phyloP scores from a whole-genome alignment of 2,329 filamentous ascomycete genomes.

The Apiospora saccharicola region DNA sequence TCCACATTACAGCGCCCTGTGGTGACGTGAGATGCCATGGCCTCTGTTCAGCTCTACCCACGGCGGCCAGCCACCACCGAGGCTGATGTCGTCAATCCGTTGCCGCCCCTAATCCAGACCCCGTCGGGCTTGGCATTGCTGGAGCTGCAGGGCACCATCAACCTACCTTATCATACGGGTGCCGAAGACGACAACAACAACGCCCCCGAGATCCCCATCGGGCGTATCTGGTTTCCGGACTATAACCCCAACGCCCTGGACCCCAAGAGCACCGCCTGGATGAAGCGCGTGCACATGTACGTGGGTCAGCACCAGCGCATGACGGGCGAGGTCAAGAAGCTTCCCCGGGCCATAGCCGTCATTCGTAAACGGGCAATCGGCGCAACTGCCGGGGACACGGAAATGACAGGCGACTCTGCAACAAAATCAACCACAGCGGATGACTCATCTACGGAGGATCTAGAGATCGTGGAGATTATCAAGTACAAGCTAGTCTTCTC shows the following conservation, averaged over 20 bases:
- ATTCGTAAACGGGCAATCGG: slow-evolving; percentile 61
- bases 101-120: slow-evolving; percentile 86
- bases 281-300: slow-evolving; percentile 88
- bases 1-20: neutral
- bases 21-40: slow-evolving; percentile 31
- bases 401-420: slow-evolving; percentile 43
- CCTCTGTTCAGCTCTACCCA: slow-evolving; percentile 52
- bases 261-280: slow-evolving; percentile 73
- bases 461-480: slow-evolving; percentile 89
- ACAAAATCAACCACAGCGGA: slow-evolving; percentile 41
- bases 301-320: slow-evolving; percentile 89
- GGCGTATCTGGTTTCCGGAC: slow-evolving; percentile 80
- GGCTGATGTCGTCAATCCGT: slow-evolving; percentile 52
- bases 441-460: slow-evolving; percentile 51
- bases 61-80: slow-evolving; percentile 34
- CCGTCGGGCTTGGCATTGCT: slow-evolving; percentile 88
- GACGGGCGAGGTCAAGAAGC: slow-evolving; percentile 88
- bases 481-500: slow-evolving; percentile 88
- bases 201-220: slow-evolving; percentile 61
- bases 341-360: slow-evolving; percentile 81
- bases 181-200: slow-evolving; percentile 38
- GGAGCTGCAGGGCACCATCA: slow-evolving; percentile 92
- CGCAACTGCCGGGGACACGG: slow-evolving; percentile 21
- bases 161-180: slow-evolving; percentile 61
- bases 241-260: slow-evolving; percentile 63